Evolutionary conservation across 306 rosid species (phyloP).

Genomic region (Styphnolobium japonicum): DNA sequence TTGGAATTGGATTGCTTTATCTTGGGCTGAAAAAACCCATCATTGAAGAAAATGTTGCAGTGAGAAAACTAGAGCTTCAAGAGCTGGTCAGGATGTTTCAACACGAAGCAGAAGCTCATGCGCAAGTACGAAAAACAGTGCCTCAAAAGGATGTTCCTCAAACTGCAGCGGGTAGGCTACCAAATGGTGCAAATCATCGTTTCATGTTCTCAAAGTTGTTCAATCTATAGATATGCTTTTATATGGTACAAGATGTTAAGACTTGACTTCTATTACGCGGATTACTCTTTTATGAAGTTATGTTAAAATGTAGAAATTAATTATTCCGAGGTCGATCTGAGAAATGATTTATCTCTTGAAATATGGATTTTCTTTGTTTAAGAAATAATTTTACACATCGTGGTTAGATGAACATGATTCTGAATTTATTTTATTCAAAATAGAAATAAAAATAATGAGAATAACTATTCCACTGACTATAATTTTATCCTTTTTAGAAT

Average conservation of each 20-base stretch:
- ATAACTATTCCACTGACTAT: neutral
- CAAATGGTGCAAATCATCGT: constrained; percentile 27
- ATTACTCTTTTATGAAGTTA: neutral
- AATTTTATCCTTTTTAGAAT: neutral
- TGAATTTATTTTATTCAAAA: too few relatives aligned
- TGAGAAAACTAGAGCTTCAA: constrained; percentile 72
- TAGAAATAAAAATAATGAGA: too few relatives aligned
- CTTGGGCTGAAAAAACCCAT: constrained; percentile 79
- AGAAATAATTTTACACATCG: neutral
- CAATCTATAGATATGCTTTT: neutral
- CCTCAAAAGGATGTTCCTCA: constrained; percentile 59
- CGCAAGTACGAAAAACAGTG: constrained; percentile 51
- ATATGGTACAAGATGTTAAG: neutral
- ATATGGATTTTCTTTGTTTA: neutral
- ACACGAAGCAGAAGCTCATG: constrained; percentile 93
- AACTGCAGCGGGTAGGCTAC: constrained; percentile 41
- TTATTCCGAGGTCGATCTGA: neutral
- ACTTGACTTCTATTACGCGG: neutral
- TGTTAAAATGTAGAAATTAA: neutral
- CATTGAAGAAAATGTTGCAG: constrained; percentile 54
- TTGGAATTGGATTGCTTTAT: constrained; percentile 59
- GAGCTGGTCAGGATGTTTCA: constrained; percentile 79
- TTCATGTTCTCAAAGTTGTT: constrained; percentile 19
- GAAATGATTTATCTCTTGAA: neutral
- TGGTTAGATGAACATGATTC: neutral